Percentiles rank a stretch among this genome's conserved stretches.
Evolutionary conservation across 164 flowering plant genomes (phyloP).

Genomic region (Cinnamomum micranthum): DNA sequence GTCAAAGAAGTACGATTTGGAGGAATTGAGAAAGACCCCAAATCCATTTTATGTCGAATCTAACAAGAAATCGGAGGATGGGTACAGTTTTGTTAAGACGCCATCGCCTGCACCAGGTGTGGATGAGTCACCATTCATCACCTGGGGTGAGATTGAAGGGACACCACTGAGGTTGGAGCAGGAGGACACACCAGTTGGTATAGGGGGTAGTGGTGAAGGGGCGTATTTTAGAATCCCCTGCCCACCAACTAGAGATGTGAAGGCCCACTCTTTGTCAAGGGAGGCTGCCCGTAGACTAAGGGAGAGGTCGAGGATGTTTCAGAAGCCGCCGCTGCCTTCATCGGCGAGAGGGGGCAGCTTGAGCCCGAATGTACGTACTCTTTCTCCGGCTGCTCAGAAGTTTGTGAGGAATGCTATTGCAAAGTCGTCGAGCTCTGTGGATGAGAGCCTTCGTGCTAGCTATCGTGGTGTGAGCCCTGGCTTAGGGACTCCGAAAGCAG

Average conservation of each 20-base stretch:
- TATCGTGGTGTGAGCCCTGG: constrained; percentile 79
- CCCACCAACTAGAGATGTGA: constrained; percentile 72
- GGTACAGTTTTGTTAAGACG: constrained; percentile 76
- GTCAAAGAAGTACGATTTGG: constrained; percentile 75
- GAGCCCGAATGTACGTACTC: constrained; percentile 70
- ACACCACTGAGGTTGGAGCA: constrained; percentile 84
- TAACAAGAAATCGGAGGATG: constrained; percentile 63
- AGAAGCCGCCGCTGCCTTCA: constrained; percentile 86
- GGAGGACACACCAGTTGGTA: constrained; percentile 78
- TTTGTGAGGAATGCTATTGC: constrained; percentile 87
- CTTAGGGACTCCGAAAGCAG: constrained; percentile 59
- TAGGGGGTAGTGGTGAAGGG: constrained; percentile 77
- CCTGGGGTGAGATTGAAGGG: constrained; percentile 99
- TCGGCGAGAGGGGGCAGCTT: constrained; percentile 81
- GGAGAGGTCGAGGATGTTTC: constrained; percentile 82
- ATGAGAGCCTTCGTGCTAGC: constrained; percentile 91
- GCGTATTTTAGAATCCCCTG: constrained; percentile 70
- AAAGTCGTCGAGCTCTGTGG: constrained; percentile 64
- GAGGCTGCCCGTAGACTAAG: constrained; percentile 84
- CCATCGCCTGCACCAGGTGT: constrained; percentile 95
- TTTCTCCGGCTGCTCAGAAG: constrained; percentile 97
- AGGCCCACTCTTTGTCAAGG: constrained; percentile 86
- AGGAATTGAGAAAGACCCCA: constrained; percentile 83
- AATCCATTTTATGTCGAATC: constrained; percentile 73
- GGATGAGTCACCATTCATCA: constrained; percentile 87